phyloP scores from a whole-genome alignment of 2,329 filamentous ascomycete genomes.

The Colletotrichum sp. region DNA sequence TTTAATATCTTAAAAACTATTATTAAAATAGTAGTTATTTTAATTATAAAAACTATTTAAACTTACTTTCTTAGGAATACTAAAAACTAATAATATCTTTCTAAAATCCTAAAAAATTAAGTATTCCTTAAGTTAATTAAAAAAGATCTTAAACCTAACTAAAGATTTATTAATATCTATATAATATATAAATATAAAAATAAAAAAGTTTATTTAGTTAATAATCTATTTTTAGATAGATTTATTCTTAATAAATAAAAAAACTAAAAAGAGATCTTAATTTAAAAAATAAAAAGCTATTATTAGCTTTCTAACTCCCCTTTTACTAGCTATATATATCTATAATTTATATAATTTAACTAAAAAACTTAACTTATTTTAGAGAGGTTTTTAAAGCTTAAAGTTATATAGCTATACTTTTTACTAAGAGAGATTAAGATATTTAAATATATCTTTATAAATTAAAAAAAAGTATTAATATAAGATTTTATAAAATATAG shows the following conservation, averaged over 20 bases:
- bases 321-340: not conserved
- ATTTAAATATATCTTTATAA: not conserved
- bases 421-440: not conserved
- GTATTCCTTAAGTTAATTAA: not conserved
- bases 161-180: not conserved
- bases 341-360: not conserved
- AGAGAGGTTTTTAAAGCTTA: not conserved
- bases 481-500: not conserved
- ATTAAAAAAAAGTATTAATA: not conserved
- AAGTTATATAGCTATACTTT: not conserved
- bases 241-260: not conserved
- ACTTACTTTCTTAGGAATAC: not conserved
- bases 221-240: not conserved
- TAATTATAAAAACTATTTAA: not conserved
- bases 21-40: not conserved
- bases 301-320: not conserved
- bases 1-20: not conserved
- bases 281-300: not conserved
- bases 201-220: not conserved
- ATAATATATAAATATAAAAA: not conserved
- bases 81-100: not conserved
- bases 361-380: not conserved
- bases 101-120: not conserved
- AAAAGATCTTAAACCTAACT: not conserved
- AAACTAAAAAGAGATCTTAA: not conserved